phyloP scores from a whole-genome alignment of 345 rosid species.

The Pistacia atlantica region DNA sequence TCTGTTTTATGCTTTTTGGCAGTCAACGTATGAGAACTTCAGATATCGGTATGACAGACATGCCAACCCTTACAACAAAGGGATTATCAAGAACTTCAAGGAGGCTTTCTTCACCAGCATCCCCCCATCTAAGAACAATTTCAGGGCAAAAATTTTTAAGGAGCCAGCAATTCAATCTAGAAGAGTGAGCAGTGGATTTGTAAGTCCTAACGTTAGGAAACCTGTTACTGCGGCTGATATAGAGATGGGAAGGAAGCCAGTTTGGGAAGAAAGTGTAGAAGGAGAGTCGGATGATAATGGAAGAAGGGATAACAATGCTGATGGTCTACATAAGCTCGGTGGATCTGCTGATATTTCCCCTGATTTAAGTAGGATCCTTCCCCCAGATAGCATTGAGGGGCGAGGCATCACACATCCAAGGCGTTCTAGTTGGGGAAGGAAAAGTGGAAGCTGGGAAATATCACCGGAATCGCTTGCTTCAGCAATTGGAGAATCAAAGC shows the following conservation, averaged over 20 bases:
- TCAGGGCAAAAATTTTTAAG: conserved; percentile 66
- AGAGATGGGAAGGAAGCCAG: conserved; percentile 74
- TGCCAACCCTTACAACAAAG: conserved; percentile 77
- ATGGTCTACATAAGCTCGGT: conserved; percentile 37
- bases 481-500: conserved; percentile 40
- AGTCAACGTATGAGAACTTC: conserved; percentile 95
- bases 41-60: conserved; percentile 68
- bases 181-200: conserved; percentile 36
- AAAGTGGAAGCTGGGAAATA: conserved; percentile 76
- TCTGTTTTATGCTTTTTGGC: conserved; percentile 35
- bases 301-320: conserved; percentile 33
- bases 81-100: conserved; percentile 64
- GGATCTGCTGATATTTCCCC: conserved; percentile 40
- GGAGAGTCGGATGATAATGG: conserved; percentile 29
- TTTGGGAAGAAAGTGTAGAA: conserved; percentile 47
- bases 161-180: conserved; percentile 57
- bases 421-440: conserved; percentile 68
- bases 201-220: conserved; percentile 53
- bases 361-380: conserved; percentile 69
- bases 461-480: conserved; percentile 46
- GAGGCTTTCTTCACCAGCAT: conserved; percentile 70
- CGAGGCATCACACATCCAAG: conserved; percentile 51
- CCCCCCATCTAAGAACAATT: conserved; percentile 71
- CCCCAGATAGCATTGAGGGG: conserved; percentile 64
- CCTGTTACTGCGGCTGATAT: conserved; percentile 39